These are phyloP conservation scores for Rhodocollybia butyracea DNA, from an alignment of 768 basidiomycete genomes.

Conservation along the genomic window DNA sequence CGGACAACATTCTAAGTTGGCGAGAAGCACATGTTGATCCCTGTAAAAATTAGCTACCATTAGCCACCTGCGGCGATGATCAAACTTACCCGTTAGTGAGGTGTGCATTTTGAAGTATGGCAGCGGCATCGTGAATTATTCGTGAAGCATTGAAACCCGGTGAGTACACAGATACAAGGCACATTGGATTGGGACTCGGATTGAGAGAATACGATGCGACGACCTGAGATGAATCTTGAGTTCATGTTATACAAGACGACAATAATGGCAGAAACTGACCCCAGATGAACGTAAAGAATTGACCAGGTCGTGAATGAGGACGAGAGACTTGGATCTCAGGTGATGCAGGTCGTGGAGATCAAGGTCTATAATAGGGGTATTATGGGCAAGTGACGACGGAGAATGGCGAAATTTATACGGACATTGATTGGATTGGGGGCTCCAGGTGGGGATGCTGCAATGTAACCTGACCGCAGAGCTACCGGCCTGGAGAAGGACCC, in stretches of 20 bases:
- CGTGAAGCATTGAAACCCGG: conserved; percentile 38
- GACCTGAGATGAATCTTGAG: conserved; percentile 36
- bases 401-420: conserved; percentile 19
- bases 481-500: conserved; percentile 47
- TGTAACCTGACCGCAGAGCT: conserved; percentile 49
- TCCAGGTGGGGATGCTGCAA: conserved; percentile 70
- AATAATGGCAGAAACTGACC: conserved; percentile 33
- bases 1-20: conserved; percentile 48
- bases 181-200: conserved; percentile 57
- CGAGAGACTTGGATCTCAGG: conserved; percentile 55
- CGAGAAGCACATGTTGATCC: conserved; percentile 47
- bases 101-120: conserved; percentile 43
- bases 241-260: background rate
- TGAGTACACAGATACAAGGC: conserved; percentile 54
- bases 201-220: conserved; percentile 60
- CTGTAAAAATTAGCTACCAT: conserved; percentile 22
- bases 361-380: conserved; percentile 36
- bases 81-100: conserved; percentile 39
- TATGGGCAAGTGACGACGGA: conserved; percentile 1
- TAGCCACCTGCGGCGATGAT: too few species aligned
- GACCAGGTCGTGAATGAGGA: conserved; percentile 63
- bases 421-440: conserved; percentile 56
- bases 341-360: conserved; percentile 71
- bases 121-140: conserved; percentile 39
- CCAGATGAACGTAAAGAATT: conserved; percentile 58